These are phyloP conservation scores for Colletotrichum sp. DNA, from an alignment of 2,329 filamentous ascomycete species.

Conservation along the genomic window DNA sequence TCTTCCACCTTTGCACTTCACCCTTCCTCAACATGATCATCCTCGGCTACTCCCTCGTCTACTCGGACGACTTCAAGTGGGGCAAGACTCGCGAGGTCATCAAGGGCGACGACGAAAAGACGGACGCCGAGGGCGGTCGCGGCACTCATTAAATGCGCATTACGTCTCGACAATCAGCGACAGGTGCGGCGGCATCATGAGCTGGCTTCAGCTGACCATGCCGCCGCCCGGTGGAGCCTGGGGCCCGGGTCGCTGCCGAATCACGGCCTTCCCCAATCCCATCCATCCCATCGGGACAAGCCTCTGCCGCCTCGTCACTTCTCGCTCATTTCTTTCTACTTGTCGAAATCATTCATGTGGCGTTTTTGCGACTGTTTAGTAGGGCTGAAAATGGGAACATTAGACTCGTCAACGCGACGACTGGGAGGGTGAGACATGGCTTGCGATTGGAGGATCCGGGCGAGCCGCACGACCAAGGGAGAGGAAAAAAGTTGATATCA, in stretches of 20 bases:
- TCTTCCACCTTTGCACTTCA: conserved; percentile 40
- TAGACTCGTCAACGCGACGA: conserved; percentile 15
- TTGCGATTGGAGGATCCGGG: background rate
- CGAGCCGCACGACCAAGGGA: background rate
- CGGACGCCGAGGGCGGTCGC: conserved; percentile 24
- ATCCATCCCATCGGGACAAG: background rate
- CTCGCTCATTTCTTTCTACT: background rate
- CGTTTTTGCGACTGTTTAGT: conserved; percentile 4
- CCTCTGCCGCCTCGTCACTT: background rate
- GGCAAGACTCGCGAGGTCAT: conserved; percentile 48
- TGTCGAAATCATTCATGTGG: conserved; percentile 11
- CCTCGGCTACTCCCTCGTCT: conserved; percentile 43
- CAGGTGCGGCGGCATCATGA: background rate
- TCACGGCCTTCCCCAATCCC: background rate
- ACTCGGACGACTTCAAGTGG: conserved; percentile 52
- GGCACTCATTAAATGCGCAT: conserved; percentile 20
- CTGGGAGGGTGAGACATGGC: background rate
- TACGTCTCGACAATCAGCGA: conserved; percentile 20
- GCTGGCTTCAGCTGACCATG: background rate
- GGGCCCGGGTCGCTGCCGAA: background rate
- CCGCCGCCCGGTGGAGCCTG: background rate
- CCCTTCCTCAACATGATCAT: conserved; percentile 50
- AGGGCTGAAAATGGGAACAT: conserved; percentile 7
- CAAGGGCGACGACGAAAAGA: conserved; percentile 25
- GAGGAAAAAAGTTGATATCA: background rate